Percentiles rank a stretch among this genome's conserved stretches.
Evolutionary conservation across 352 stramenopile genomes (phyloP).

Genomic region (Pythium dissimile): DNA sequence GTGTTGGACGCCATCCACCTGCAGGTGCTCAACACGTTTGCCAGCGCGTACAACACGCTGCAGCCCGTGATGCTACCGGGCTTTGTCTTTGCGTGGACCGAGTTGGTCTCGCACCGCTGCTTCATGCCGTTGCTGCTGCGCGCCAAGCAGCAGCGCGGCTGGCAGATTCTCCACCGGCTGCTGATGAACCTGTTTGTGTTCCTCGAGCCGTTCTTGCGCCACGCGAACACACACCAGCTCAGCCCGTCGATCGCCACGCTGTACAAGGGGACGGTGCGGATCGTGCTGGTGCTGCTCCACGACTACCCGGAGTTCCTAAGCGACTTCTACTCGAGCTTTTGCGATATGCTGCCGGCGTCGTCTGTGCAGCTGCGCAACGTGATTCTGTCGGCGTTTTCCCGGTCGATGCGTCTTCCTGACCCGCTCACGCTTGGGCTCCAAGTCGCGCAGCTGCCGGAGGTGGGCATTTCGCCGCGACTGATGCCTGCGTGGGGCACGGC

Average conservation of each 20-base stretch:
- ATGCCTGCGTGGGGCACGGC: conserved; percentile 93
- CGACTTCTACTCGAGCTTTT: conserved; percentile 98
- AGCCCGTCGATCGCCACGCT: conserved; percentile 91
- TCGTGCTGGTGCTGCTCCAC: conserved; percentile 97
- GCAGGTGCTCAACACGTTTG: conserved; percentile 96
- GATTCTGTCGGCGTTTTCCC: conserved; percentile 96
- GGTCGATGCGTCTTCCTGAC: conserved; percentile 96
- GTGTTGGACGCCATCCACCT: conserved; percentile 93
- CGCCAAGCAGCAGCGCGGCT: conserved; percentile 94
- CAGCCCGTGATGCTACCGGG: conserved; percentile 94
- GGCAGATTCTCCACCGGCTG: conserved; percentile 96
- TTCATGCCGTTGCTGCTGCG: conserved; percentile 98
- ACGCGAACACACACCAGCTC: conserved; percentile 82
- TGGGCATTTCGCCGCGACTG: conserved; percentile 92
- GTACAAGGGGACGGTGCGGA: conserved; percentile 98
- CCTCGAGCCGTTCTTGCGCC: conserved; percentile 94
- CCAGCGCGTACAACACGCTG: conserved; percentile 95
- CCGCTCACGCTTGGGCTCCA: conserved; percentile 98
- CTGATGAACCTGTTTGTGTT: conserved; percentile 98
- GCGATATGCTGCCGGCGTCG: conserved; percentile 95
- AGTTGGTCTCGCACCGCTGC: conserved; percentile 97
- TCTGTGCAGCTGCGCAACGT: conserved; percentile 99
- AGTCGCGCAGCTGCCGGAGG: conserved; percentile 96
- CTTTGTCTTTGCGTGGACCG: conserved; percentile 99
- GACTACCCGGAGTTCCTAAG: conserved; percentile 98